Conservation (phyloP, 192 early-diverging fungal genomes). For the Entophlyctis luteolus region DNA sequence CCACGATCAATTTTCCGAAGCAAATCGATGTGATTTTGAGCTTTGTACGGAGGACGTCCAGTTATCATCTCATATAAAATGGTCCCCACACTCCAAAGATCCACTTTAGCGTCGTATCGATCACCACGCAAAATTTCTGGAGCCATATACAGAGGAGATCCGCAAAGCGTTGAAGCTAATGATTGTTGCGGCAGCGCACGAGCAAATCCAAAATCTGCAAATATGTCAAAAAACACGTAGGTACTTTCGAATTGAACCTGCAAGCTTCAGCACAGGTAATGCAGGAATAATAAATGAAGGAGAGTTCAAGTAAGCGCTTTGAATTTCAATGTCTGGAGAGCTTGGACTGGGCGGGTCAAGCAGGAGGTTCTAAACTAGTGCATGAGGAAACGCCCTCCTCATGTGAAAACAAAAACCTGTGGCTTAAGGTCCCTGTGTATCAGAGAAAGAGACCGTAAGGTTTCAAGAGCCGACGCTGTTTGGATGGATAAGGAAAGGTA, state of each 20-base stretch:
- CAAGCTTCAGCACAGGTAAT: constrained; percentile 83
- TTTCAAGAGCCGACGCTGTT: constrained; percentile 76
- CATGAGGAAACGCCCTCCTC: neutral
- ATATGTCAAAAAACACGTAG: no score
- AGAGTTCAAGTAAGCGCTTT: constrained; percentile 29
- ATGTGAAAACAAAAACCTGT: constrained; percentile 50
- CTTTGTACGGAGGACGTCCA: constrained; percentile 86
- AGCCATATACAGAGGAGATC: constrained; percentile 95
- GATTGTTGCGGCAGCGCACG: constrained; percentile 75
- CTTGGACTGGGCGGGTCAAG: constrained; percentile 57
- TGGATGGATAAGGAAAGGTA: neutral
- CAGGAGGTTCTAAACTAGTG: constrained; percentile 66
- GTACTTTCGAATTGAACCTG: constrained; percentile 28
- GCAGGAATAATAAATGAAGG: constrained; percentile 39
- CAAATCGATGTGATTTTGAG: constrained; percentile 89
- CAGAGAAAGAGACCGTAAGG: constrained; percentile 77
- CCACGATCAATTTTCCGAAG: constrained; percentile 84
- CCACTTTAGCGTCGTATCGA: constrained; percentile 91
- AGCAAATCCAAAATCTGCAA: constrained; percentile 91
- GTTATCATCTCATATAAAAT: constrained; percentile 92
- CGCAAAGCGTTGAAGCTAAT: constrained; percentile 93
- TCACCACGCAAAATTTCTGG: constrained; percentile 81
- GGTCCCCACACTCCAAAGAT: constrained; percentile 94
- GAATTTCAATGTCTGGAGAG: constrained; percentile 41
- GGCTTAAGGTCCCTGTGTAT: constrained; percentile 98